Evolutionary conservation across 345 rosid species (phyloP).

Genomic region (rapeseed (Brassica napus)): DNA sequence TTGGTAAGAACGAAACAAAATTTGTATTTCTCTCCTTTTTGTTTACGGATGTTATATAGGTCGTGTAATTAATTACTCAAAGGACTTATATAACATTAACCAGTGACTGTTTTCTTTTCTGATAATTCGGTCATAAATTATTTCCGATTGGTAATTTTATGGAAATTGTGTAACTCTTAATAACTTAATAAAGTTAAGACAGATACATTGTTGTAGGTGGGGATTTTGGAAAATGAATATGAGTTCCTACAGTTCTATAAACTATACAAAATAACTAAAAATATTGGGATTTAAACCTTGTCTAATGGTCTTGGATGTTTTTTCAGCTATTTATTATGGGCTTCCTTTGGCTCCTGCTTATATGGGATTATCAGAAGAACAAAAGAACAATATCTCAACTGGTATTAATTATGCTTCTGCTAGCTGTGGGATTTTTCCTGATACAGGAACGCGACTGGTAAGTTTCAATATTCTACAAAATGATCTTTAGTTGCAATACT

Average conservation of each 20-base stretch:
- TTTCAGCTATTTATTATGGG: slow-evolving; percentile 34
- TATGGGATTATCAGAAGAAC: slow-evolving; percentile 24
- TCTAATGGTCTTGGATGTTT: neutral
- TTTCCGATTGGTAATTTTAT: neutral
- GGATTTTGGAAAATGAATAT: neutral
- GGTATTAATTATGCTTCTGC: slow-evolving; percentile 44
- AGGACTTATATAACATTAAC: neutral
- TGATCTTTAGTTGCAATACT: neutral
- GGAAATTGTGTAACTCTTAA: neutral
- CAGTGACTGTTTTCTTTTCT: neutral
- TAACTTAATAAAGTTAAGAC: neutral
- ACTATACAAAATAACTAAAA: neutral
- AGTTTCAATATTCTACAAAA: slow-evolving; percentile 13
- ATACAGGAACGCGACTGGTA: slow-evolving; percentile 17
- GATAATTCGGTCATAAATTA: neutral
- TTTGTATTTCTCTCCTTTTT: neutral
- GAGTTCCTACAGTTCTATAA: neutral
- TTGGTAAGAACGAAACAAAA: slow-evolving; percentile 36
- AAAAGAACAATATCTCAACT: slow-evolving; percentile 24
- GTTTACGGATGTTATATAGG: neutral
- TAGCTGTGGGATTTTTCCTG: slow-evolving; percentile 34
- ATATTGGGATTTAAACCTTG: neutral
- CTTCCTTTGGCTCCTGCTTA: slow-evolving; percentile 37
- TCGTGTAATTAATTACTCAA: neutral
- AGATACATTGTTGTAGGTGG: neutral